Conservation (phyloP, 345 rosid genomes). For the Dipteronia sinensis region DNA sequence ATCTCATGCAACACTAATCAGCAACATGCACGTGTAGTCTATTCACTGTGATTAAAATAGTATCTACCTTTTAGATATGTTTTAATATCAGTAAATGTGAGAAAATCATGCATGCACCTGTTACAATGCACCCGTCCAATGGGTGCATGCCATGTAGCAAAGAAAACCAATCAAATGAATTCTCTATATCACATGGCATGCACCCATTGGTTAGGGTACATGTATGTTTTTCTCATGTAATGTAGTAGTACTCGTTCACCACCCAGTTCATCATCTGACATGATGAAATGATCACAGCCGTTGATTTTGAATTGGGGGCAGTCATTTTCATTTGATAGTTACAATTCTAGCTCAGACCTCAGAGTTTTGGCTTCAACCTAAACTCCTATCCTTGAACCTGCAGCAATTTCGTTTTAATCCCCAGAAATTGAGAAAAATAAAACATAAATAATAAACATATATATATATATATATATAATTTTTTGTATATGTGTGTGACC, state of each 20-base stretch:
- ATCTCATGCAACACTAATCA: conserved; percentile 18
- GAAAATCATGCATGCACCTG: too few species aligned
- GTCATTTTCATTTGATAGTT: conserved; percentile 43
- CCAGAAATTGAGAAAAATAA: not conserved
- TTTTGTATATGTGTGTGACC: not conserved
- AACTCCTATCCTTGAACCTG: conserved; percentile 19
- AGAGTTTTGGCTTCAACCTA: conserved; percentile 36
- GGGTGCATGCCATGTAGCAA: too few species aligned
- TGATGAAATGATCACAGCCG: conserved; percentile 42
- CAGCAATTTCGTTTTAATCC: conserved; percentile 7
- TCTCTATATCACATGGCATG: too few species aligned
- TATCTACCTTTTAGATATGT: conserved; percentile 24
- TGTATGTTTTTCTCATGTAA: too few species aligned
- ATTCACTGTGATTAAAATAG: conserved; percentile 7
- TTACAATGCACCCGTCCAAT: too few species aligned
- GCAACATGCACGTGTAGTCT: conserved; percentile 17
- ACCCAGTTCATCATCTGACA: conserved; percentile 5
- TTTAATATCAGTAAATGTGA: too few species aligned
- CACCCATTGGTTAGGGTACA: too few species aligned
- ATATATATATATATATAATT: too few species aligned
- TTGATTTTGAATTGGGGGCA: conserved; percentile 36
- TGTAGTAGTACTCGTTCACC: too few species aligned
- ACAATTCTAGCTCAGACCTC: conserved; percentile 40
- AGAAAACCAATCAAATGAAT: too few species aligned
- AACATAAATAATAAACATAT: too few species aligned